These are phyloP conservation scores for Wallacemonas sp. DNA, from an alignment of 208 protist genomes.

Conservation along the genomic window DNA sequence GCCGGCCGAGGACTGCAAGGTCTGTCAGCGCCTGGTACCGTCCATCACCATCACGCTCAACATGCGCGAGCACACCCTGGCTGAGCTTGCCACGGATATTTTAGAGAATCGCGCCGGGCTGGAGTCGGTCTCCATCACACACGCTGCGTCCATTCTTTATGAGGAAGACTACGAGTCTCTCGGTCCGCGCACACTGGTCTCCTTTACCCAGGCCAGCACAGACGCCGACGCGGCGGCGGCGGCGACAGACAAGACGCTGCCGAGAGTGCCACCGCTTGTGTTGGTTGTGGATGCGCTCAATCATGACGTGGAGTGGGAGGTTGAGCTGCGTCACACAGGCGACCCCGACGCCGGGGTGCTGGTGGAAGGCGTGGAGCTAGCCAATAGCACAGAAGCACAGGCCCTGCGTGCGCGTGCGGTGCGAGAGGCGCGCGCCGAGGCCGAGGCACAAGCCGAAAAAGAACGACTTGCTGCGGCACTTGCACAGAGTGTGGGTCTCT, in stretches of 20 bases:
- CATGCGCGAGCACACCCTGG: conserved; percentile 37
- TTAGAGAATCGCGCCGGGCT: conserved; percentile 34
- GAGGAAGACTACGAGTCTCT: conserved; percentile 80
- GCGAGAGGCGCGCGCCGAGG: neutral
- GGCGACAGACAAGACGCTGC: too few relatives aligned
- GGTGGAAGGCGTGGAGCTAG: conserved; percentile 30
- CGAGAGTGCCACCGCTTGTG: conserved; percentile 30
- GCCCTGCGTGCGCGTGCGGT: neutral
- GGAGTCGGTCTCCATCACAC: conserved; percentile 46
- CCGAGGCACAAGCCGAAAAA: neutral
- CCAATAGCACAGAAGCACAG: conserved; percentile 14
- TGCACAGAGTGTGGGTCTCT: neutral
- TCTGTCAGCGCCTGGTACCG: conserved; percentile 58
- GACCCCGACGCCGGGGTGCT: conserved; percentile 3
- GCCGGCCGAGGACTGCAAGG: conserved; percentile 44
- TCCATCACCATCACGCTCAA: conserved; percentile 39
- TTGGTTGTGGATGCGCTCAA: conserved; percentile 64
- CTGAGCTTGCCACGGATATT: conserved; percentile 35
- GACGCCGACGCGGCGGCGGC: neutral
- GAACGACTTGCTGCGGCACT: neutral
- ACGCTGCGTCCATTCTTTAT: conserved; percentile 55
- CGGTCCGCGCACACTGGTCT: conserved; percentile 23
- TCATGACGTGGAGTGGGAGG: conserved; percentile 61
- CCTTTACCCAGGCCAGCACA: conserved; percentile 9
- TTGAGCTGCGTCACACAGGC: conserved; percentile 39